A percentile compares a stretch with the other conserved stretches of the same genome.
Evolutionary conservation across 1,284 basidiomycete species (phyloP).

Genomic region (Heterobasidion irregulare): DNA sequence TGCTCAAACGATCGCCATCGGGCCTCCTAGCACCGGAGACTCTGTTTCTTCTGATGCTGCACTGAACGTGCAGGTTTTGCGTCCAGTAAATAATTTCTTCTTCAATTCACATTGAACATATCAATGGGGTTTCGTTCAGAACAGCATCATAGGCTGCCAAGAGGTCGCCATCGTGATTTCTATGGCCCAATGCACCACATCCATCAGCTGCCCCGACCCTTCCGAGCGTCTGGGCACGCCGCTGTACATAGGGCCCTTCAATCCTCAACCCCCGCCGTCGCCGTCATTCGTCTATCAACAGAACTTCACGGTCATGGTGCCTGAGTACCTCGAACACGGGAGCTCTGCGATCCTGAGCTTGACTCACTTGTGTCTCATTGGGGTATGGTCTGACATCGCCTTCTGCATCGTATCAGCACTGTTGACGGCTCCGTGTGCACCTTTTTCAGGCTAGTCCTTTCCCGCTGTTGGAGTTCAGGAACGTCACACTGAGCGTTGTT

Average conservation of each 20-base stretch:
- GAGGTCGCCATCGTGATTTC: constrained; percentile 38
- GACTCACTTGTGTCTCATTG: constrained; percentile 34
- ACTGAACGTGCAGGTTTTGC: constrained; percentile 33
- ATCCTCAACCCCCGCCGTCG: constrained; percentile 23
- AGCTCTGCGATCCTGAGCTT: constrained; percentile 31
- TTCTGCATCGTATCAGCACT: neutral
- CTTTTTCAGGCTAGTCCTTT: constrained; percentile 4
- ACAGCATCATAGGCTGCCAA: constrained; percentile 25
- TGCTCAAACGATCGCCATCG: constrained; percentile 34
- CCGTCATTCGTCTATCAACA: constrained; percentile 27
- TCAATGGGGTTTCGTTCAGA: too few relatives aligned
- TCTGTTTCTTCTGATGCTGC: constrained; percentile 25
- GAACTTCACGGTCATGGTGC: constrained; percentile 41
- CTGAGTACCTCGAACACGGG: constrained; percentile 16
- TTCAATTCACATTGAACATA: neutral
- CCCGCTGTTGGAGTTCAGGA: constrained; percentile 4
- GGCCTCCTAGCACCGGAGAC: constrained; percentile 24
- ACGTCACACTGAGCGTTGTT: constrained; percentile 1
- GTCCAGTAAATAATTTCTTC: constrained; percentile 27
- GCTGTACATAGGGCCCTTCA: constrained; percentile 37
- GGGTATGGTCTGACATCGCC: constrained; percentile 20
- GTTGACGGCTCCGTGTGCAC: neutral
- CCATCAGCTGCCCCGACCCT: constrained; percentile 21
- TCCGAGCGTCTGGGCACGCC: constrained; percentile 28
- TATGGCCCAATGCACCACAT: constrained; percentile 21